phyloP scores from a whole-genome alignment of 2,329 filamentous ascomycete species.

The Alternaria brassicicola region DNA sequence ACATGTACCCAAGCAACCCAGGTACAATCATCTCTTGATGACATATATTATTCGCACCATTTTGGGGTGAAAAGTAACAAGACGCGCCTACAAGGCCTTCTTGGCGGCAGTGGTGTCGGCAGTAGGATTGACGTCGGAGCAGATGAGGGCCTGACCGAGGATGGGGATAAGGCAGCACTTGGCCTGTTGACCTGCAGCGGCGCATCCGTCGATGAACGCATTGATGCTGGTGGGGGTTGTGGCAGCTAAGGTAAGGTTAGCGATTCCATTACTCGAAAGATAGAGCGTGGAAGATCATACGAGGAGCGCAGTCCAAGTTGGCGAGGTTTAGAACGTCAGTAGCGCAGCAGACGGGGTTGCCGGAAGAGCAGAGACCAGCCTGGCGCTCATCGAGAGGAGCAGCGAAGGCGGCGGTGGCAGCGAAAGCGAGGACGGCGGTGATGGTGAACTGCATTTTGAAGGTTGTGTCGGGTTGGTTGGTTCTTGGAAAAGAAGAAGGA shows the following conservation, averaged over 20 bases:
- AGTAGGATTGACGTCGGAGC: conserved; percentile 37
- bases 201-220: conserved; percentile 56
- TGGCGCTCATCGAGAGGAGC: conserved; percentile 44
- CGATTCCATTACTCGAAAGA: not conserved
- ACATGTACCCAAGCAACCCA: conserved; percentile 1
- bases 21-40: not conserved
- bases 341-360: conserved; percentile 63
- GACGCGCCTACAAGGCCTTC: not conserved
- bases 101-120: not conserved
- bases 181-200: conserved; percentile 59
- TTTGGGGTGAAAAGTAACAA: not conserved
- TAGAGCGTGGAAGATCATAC: conserved; percentile 49
- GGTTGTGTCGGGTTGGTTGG: conserved; percentile 7
- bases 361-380: conserved; percentile 43
- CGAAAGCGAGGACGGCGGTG: conserved; percentile 43
- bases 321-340: conserved; percentile 65
- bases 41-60: not conserved
- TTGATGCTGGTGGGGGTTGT: conserved; percentile 48
- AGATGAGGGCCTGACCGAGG: conserved; percentile 50
- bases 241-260: conserved; percentile 39
- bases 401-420: conserved; percentile 37
- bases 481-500: conserved; percentile 11
- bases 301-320: conserved; percentile 62
- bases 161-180: conserved; percentile 65
- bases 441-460: conserved; percentile 47